phyloP scores from a whole-genome alignment of 2,329 filamentous ascomycete species.

The Podosphaera aphanis region DNA sequence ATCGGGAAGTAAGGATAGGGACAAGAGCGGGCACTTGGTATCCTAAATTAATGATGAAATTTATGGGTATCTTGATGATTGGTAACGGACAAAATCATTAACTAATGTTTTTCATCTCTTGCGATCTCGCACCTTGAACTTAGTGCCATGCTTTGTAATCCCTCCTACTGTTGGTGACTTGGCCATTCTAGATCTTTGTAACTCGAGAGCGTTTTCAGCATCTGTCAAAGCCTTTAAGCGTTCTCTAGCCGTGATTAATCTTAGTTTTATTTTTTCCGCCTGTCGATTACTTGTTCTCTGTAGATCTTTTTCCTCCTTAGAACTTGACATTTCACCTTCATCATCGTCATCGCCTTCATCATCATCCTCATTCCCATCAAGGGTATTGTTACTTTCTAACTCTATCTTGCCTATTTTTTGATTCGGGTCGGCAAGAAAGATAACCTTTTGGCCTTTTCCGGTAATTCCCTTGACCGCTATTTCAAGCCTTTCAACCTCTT shows the following conservation, averaged over 20 bases:
- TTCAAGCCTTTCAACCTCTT: constrained; percentile 32
- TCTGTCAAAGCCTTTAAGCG: constrained; percentile 30
- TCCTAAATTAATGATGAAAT: not conserved
- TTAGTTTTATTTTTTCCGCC: constrained; percentile 23
- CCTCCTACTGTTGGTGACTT: constrained; percentile 39
- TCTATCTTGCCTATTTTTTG: constrained; percentile 8
- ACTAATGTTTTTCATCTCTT: constrained; percentile 22
- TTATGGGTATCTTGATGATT: not conserved
- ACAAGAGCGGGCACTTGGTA: not conserved
- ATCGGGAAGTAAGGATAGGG: not conserved
- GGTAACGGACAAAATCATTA: not conserved
- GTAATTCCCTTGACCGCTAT: constrained; percentile 23
- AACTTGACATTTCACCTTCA: constrained; percentile 6
- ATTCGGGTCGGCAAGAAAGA: constrained; percentile 16
- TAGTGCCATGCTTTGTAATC: constrained; percentile 34
- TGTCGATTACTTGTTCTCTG: constrained; percentile 21
- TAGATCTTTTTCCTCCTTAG: constrained; percentile 17
- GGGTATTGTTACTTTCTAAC: constrained; percentile 8
- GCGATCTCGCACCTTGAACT: constrained; percentile 36
- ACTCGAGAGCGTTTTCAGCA: constrained; percentile 31
- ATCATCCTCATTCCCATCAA: constrained; percentile 6
- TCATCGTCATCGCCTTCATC: constrained; percentile 10
- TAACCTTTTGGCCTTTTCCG: constrained; percentile 15
- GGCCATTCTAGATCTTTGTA: constrained; percentile 38
- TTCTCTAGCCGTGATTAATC: constrained; percentile 26